Conservation (phyloP, 2,329 filamentous ascomycete species). For the Colletotrichum sp. region DNA sequence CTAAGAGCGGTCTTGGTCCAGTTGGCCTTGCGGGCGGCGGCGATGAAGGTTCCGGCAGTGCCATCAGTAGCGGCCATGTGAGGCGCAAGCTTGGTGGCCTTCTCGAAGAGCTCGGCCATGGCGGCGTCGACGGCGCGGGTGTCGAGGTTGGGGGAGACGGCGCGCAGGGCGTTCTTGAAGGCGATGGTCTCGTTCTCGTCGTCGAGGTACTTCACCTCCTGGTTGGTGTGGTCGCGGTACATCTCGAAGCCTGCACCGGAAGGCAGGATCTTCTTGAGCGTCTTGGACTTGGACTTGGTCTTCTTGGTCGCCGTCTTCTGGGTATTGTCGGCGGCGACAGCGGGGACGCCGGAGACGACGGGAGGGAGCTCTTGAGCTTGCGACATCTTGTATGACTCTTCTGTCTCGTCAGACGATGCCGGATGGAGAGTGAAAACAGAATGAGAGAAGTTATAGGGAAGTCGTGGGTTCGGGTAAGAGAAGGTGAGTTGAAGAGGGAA, state of each 20-base stretch:
- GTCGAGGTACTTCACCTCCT: not conserved
- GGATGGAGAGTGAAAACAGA: too few relatives aligned
- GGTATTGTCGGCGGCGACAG: not conserved
- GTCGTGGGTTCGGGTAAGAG: accelerated
- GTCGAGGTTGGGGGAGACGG: not conserved
- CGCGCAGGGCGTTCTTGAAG: not conserved
- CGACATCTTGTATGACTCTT: not conserved
- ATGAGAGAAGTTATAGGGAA: too few relatives aligned
- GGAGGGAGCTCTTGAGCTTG: not conserved
- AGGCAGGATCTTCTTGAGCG: not conserved
- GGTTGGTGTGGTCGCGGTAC: not conserved
- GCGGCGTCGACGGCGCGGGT: not conserved
- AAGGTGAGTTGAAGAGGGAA: too few relatives aligned
- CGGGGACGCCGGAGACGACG: not conserved
- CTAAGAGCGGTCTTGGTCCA: not conserved
- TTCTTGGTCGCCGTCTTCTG: not conserved
- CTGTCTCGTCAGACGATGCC: too few relatives aligned
- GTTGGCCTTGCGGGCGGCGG: not conserved
- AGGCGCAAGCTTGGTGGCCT: not conserved
- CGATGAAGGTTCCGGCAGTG: not conserved
- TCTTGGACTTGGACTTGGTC: not conserved
- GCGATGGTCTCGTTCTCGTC: not conserved
- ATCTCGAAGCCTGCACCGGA: not conserved
- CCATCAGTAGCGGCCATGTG: not conserved
- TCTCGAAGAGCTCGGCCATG: not conserved